Evolutionary conservation across 805 yeast species (phyloP), one percentile per base, ranked within the genome.

Genomic region (Sugiyamaella mastotermitis): DNA sequence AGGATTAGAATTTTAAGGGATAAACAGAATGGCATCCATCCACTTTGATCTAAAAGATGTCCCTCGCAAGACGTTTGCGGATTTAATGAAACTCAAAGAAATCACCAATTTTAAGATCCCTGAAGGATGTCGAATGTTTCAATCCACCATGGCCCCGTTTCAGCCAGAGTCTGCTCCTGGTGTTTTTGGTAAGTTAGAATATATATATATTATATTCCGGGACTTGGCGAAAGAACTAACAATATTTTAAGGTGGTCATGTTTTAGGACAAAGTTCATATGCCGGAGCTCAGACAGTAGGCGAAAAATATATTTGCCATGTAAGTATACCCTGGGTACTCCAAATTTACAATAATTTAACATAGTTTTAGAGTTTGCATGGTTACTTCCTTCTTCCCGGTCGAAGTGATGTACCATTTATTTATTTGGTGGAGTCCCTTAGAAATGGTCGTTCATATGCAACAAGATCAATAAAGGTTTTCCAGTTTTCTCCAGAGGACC

Each of bases 381-480:
- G 57, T 8, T 48, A 53, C 41, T 56, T 56, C 27, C 38, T 56
- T 19, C 45, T 40, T 18, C 58, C 58, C 0, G 61, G 57, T 7
- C 42, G 44, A 7, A 36, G 48, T 15, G 42, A 46, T 16, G 47
- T 53, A 5, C 61, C 61, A 1, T 56, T 56, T 31, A 38, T 48
- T 6, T 56, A 53, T 40, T 31, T 40, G n/a, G 54, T 56, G 11
- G 53, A 48, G 31, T 31, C 37, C 5, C 29, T 55, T 10, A 43
- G 61, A 13, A 47, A 55, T 35, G 60, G 60, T 19, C 38, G 48
- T 18, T 41, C 51, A 1, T 55, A 51, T 33, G 31, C 45, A 18
- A 46, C 50, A 5, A 46, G 60, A 15, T 45, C 46, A 23, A 48
- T 56, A 35, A 37, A 45, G 35, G 58, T 52, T 11, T 53, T 41